phyloP scores from a whole-genome alignment of 495 filamentous ascomycete genomes.

The Podospora fimiseda region DNA sequence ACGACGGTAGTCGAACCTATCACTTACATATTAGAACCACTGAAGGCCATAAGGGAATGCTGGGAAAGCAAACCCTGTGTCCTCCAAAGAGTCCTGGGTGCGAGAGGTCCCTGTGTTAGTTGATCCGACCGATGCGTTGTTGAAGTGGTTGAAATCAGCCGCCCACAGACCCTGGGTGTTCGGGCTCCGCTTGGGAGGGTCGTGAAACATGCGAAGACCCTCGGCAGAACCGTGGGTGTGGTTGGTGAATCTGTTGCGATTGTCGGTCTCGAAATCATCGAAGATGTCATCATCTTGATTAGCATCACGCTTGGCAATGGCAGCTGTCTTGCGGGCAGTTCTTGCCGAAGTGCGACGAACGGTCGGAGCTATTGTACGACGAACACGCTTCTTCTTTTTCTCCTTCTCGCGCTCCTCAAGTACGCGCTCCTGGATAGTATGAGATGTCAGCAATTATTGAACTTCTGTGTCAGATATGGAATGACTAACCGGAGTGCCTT shows the following conservation, averaged over 20 bases:
- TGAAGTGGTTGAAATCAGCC: constrained; percentile 12
- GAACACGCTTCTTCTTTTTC: constrained; percentile 24
- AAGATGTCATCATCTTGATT: not conserved
- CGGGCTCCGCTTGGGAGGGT: constrained; percentile 23
- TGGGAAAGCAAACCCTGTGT: constrained; percentile 19
- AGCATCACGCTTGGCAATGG: constrained; percentile 2
- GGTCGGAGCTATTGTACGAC: constrained; percentile 9
- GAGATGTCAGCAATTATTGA: not conserved
- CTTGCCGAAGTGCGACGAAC: constrained; percentile 16
- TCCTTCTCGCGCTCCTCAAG: constrained; percentile 13
- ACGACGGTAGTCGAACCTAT: constrained; percentile 19
- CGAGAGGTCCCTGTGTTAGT: constrained; percentile 15
- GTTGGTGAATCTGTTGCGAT: not conserved
- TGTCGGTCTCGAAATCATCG: constrained; percentile 7
- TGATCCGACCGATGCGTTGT: not conserved
- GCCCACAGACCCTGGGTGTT: not conserved
- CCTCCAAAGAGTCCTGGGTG: constrained; percentile 24
- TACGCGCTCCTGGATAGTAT: constrained; percentile 17
- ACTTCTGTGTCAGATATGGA: not conserved
- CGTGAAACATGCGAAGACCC: constrained; percentile 30
- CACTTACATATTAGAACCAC: constrained; percentile 3
- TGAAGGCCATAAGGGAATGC: not conserved
- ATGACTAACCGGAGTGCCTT: constrained; percentile 42
- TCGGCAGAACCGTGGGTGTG: constrained; percentile 16
- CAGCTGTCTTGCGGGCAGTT: constrained; percentile 12